phyloP scores from a whole-genome alignment of 148 eudicot genomes.

The Cornus suecica region DNA sequence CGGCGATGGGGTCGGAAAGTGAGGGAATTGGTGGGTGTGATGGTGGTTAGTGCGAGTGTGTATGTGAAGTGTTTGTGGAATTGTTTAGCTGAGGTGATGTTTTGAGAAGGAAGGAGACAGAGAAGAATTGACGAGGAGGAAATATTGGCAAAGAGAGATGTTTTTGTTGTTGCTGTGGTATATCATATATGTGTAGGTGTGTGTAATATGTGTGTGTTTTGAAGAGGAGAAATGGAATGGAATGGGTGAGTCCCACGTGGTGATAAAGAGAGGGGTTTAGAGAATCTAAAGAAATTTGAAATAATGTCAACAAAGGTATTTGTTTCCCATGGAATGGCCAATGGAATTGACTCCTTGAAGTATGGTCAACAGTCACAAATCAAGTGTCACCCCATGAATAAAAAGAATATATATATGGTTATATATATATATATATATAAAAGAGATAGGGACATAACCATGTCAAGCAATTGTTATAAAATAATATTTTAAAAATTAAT shows the following conservation, averaged over 20 bases:
- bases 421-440: too few relatives aligned
- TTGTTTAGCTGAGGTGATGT: conserved; percentile 15
- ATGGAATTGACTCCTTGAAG: background rate
- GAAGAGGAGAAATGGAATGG: background rate
- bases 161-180: too few relatives aligned
- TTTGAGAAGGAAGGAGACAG: background rate
- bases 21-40: background rate
- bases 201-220: background rate
- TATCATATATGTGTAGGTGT: too few relatives aligned
- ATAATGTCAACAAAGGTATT: background rate
- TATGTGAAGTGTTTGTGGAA: conserved; percentile 4
- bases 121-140: background rate
- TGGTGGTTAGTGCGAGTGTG: background rate
- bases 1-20: conserved; percentile 14
- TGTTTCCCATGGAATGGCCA: background rate
- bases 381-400: too few relatives aligned
- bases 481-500: too few relatives aligned
- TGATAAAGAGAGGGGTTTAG: background rate
- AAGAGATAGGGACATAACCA: too few relatives aligned
- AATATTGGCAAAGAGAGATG: background rate
- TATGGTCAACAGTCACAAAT: background rate
- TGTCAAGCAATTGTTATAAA: too few relatives aligned
- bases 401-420: too few relatives aligned
- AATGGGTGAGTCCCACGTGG: background rate
- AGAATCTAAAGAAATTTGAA: background rate